Base-by-base conservation (phyloP, 164 flowering plant species). In the Houttuynia cordata region DNA sequence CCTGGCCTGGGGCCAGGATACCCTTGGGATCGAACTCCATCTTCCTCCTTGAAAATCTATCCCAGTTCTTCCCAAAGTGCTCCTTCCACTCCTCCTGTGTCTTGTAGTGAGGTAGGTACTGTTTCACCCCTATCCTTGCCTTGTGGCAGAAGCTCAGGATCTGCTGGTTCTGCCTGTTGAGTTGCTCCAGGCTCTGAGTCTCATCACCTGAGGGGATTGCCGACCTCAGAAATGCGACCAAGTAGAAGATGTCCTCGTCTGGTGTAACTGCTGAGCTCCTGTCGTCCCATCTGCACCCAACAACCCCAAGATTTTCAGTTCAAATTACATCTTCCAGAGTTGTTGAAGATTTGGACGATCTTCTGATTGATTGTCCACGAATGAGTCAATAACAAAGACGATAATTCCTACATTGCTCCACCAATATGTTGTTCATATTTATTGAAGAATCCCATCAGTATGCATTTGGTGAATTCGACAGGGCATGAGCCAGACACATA, bases 31-130 rank as follows among this genome's bases (percentile, higher is more conserved):
- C 99, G 34, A 74, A 93, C 59, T 79, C 70, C 72, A 67, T 53
- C 67, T 93, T 93, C 69, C 75, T 74, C 69, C 58, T 63, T 10
- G 64, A 4, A 41, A 93, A 83, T 34, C 15, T 61, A 15, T 60
- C 72, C 99, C 99, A 93, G 58, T 79, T 85, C 7, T 77, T 78
- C 0, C 97, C 99, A 70, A 76, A 93, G 67, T 93, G 99, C 34
- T 71, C 67, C 59, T 64, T 65, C 99, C 99, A 93, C 39, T 93
- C 83, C 54, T 70, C 59, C 40, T 75, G 76, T 4, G 87, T 76
- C 3, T 72, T 74, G 74, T 90, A 81, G 56, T 78, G 79, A 4
- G 97, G 97, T 39, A 93, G 71, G 67, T 93, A 93, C 55, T 91
- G 92, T 51, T 88, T 93, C 23, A 75, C 73, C 9, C 70, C 45